phyloP scores from a whole-genome alignment of 1,284 basidiomycete genomes.

The Puccinia coronata region DNA sequence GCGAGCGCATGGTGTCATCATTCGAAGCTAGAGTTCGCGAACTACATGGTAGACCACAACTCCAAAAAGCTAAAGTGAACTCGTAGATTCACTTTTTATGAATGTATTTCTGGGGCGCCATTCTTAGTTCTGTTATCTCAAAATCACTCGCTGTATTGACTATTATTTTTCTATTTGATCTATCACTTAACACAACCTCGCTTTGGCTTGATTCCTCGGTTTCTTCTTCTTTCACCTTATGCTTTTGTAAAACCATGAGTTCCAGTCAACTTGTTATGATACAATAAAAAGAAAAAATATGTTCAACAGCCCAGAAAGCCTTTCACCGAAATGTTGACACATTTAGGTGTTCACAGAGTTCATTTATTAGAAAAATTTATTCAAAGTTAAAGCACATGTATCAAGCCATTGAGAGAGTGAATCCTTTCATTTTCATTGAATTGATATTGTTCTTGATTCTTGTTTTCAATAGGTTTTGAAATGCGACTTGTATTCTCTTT shows the following conservation, averaged over 20 bases:
- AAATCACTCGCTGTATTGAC: too few relatives aligned
- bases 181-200: too few relatives aligned
- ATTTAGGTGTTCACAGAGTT: too few relatives aligned
- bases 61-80: not conserved
- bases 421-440: not conserved
- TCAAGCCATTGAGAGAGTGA: not conserved
- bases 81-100: not conserved
- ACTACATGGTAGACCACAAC: conserved; percentile 17
- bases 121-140: not conserved
- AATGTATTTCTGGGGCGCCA: not conserved
- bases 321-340: too few relatives aligned
- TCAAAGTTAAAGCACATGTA: not conserved
- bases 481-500: not conserved
- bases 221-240: too few relatives aligned
- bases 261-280: too few relatives aligned
- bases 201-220: too few relatives aligned
- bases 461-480: conserved; percentile 9
- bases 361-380: too few relatives aligned
- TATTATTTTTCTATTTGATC: too few relatives aligned
- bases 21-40: conserved; percentile 21
- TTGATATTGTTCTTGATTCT: not conserved
- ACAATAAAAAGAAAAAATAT: too few relatives aligned
- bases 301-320: too few relatives aligned
- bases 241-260: too few relatives aligned
- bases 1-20: conserved; percentile 44